Base-by-base conservation (phyloP, 208 protist species). In the Perkinsela sp. region DNA sequence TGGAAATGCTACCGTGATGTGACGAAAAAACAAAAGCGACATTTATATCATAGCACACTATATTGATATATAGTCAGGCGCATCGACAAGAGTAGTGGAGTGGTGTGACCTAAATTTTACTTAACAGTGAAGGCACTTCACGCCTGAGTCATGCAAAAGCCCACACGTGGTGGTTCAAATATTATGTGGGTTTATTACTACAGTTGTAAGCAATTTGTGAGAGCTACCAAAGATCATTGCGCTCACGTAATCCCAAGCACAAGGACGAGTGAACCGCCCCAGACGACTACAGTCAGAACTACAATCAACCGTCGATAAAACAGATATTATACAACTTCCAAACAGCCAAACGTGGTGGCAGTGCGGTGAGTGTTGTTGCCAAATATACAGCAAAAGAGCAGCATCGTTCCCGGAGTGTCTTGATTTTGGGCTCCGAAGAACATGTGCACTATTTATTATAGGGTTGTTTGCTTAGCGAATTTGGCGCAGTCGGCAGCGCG, bases 401-500 rank as follows among this genome's bases (percentile, higher is more conserved):
- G n/a, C n/a, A n/a, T n/a, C n/a, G n/a, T n/a, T n/a, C n/a, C n/a
- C n/a, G n/a, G n/a, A n/a, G n/a, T n/a, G n/a, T n/a, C n/a, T n/a
- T n/a, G n/a, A n/a, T n/a, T n/a, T n/a, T n/a, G n/a, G n/a, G n/a
- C n/a, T n/a, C n/a, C n/a, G n/a, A n/a, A n/a, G n/a, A n/a, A n/a
- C n/a, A n/a, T n/a, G n/a, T n/a, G n/a, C n/a, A n/a, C n/a, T n/a
- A n/a, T n/a, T n/a, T n/a, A n/a, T n/a, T n/a, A n/a, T n/a, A n/a
- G n/a, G n/a, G n/a, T 22, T 57, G 40, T n/a, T 22, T 57, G 6
- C 40, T 6, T 57, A 57, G 40, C 40, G 40, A 57, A 57, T 57
- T 70, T 92, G 80, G 86, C 86, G 86, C 86, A 89, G 86, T 89
- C 86, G 84, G 86, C 84, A 92, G 86, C 86, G 86, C 86, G 86